Base-by-base conservation (phyloP, 2,329 filamentous ascomycete species). In the Penicillium janthinellum region DNA sequence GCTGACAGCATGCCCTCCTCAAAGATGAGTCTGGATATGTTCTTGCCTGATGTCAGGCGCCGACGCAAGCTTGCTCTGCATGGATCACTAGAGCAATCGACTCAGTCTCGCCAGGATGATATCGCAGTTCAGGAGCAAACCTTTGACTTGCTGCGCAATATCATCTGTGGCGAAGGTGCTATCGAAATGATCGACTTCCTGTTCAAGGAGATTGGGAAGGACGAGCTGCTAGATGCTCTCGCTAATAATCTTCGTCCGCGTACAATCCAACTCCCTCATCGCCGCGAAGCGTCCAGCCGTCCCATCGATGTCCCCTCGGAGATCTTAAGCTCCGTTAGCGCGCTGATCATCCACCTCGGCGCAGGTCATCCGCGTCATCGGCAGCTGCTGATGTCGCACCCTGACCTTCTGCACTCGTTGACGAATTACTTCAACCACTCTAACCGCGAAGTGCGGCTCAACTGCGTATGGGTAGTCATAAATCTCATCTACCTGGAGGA, bases 81-180 rank as follows among this genome's bases (percentile, higher is more conserved):
- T 54, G 81, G 84, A 14, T 91, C 95, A 70, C 78, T 88, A 48
- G 89, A 90, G 62, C 85, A 88, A 22, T 81, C 83, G 25, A 83
- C 87, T 34, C 88, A 88, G 70, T 86, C 88, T 17, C 85, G 89
- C 54, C 88, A 88, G 65, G 90, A 96, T 65, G 91, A 96, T 65
- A 82, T 93, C 39, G 88, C 88, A 2, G 90, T 97, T 31, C 94
- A 98, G 76, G 92, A 96, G 72, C 93, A 98, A 76, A 91, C 89
- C 0, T 84, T 98, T 17, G 90, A 96, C 68, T 89, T 98, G 67
- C 86, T 99, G 63, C 86, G 94, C 56, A 99, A 99, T 75, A 81
- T 98, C 35, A 90, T 97, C 65, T 90, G 89, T 58, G 86, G 88
- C 61, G 80, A 75, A 67, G 86, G 75, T 66, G 82, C 77, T 66